Percentiles rank a stretch among this genome's conserved stretches.
Conservation (phyloP, 352 stramenopile species). For the Phytophthora aleatoria region DNA sequence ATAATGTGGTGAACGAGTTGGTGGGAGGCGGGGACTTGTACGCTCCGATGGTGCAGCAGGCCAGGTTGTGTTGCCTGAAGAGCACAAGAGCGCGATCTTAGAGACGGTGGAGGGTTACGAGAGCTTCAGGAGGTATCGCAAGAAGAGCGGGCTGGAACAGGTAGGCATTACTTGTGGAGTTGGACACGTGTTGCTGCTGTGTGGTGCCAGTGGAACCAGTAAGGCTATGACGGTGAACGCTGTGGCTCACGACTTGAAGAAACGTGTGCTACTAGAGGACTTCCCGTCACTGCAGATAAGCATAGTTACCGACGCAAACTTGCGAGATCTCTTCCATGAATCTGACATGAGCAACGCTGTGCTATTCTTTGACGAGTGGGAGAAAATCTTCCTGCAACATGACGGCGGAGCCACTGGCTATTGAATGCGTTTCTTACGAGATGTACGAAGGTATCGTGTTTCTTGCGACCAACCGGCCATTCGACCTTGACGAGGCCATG, state of each 20-base stretch:
- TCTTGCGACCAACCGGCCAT: conserved; percentile 87
- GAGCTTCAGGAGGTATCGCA: conserved; percentile 76
- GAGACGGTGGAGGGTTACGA: conserved; percentile 87
- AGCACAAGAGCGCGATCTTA: conserved; percentile 83
- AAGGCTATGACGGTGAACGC: conserved; percentile 93
- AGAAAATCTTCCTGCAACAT: conserved; percentile 89
- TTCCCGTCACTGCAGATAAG: conserved; percentile 86
- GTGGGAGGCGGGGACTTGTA: conserved; percentile 90
- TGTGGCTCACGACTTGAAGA: conserved; percentile 84
- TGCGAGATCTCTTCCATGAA: conserved; percentile 86
- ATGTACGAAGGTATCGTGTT: conserved; percentile 92
- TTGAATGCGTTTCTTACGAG: conserved; percentile 88
- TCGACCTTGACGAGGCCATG: conserved; percentile 91
- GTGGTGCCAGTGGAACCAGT: conserved; percentile 83
- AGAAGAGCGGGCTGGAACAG: conserved; percentile 78
- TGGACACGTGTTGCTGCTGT: conserved; percentile 81
- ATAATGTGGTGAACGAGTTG: conserved; percentile 91
- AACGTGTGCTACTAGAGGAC: conserved; percentile 87
- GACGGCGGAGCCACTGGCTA: conserved; percentile 74
- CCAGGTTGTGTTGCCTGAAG: conserved; percentile 85
- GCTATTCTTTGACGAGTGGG: conserved; percentile 91
- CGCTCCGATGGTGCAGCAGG: conserved; percentile 77
- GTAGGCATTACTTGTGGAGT: conserved; percentile 75
- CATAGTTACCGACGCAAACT: conserved; percentile 75
- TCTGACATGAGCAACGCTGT: conserved; percentile 90